phyloP scores from a whole-genome alignment of 257 asterid genomes.

The Ehretia macrophylla region DNA sequence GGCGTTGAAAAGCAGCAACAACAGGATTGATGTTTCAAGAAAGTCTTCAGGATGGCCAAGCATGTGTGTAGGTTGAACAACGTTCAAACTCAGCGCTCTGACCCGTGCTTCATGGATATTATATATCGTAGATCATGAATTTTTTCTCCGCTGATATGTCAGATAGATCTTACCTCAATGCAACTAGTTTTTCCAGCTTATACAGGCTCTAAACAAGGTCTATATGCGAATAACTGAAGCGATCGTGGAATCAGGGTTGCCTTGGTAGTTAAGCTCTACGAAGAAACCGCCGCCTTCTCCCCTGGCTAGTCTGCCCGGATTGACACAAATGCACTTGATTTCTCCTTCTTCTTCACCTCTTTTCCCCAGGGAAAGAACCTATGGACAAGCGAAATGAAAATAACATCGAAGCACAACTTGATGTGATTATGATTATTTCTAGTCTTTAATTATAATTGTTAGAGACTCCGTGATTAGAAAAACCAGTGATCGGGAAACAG shows the following conservation, averaged over 20 bases:
- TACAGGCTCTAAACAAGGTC: slow-evolving; percentile 8
- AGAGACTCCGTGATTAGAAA: background rate
- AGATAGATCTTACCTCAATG: no score
- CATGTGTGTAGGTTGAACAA: background rate
- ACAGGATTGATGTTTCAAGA: background rate
- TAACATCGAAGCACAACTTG: background rate
- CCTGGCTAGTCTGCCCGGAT: slow-evolving; percentile 91
- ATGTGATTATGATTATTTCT: background rate
- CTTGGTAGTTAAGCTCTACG: slow-evolving; percentile 69
- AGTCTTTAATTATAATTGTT: background rate
- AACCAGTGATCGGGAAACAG: background rate
- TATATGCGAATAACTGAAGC: slow-evolving; percentile 82
- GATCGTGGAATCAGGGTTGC: slow-evolving; percentile 49
- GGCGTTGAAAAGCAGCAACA: background rate
- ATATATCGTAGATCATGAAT: no score
- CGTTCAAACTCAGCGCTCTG: no score
- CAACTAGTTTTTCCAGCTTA: no score
- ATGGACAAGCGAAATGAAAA: slow-evolving; percentile 9
- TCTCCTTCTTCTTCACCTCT: slow-evolving; percentile 52
- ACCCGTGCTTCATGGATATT: no score
- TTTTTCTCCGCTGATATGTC: no score
- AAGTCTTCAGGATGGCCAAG: background rate
- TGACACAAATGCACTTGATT: slow-evolving; percentile 69
- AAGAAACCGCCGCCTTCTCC: slow-evolving; percentile 99
- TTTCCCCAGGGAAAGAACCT: slow-evolving; percentile 62